A percentile compares a stretch with the other conserved stretches of the same genome.
Conservation (phyloP, 345 rosid species). For the Hibiscus trionum region DNA sequence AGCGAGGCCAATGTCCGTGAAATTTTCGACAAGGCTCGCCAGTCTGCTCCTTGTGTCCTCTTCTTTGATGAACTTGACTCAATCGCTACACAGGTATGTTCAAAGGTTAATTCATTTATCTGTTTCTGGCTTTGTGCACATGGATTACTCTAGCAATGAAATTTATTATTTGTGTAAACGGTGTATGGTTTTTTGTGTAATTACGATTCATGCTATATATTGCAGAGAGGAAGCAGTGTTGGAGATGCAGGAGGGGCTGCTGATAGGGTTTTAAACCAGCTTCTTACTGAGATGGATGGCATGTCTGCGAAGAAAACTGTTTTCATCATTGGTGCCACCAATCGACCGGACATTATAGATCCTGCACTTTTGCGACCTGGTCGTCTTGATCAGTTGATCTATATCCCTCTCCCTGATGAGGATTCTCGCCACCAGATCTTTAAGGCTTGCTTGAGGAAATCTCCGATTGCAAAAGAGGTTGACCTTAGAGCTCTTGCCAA, state of each 20-base stretch:
- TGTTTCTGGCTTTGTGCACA: background rate
- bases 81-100: constrained; percentile 80
- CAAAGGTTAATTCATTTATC: background rate
- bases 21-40: constrained; percentile 92
- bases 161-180: background rate
- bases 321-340: constrained; percentile 92
- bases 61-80: constrained; percentile 96
- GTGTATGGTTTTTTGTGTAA: background rate
- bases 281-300: constrained; percentile 96
- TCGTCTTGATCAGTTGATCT: constrained; percentile 90
- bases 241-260: constrained; percentile 99
- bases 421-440: constrained; percentile 82
- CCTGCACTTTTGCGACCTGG: constrained; percentile 95
- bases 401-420: constrained; percentile 92
- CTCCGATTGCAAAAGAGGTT: constrained; percentile 80
- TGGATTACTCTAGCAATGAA: background rate
- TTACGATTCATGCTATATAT: background rate
- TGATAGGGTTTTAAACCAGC: constrained; percentile 90
- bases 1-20: constrained; percentile 96
- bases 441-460: constrained; percentile 85
- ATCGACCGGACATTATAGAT: constrained; percentile 90
- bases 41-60: constrained; percentile 93
- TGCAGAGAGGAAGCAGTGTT: constrained; percentile 83
- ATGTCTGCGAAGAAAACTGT: constrained; percentile 95
- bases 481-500: constrained; percentile 84